These are phyloP conservation scores for Kluyveromyces starmeri DNA, from an alignment of 805 yeast species.

Conservation along the genomic window DNA sequence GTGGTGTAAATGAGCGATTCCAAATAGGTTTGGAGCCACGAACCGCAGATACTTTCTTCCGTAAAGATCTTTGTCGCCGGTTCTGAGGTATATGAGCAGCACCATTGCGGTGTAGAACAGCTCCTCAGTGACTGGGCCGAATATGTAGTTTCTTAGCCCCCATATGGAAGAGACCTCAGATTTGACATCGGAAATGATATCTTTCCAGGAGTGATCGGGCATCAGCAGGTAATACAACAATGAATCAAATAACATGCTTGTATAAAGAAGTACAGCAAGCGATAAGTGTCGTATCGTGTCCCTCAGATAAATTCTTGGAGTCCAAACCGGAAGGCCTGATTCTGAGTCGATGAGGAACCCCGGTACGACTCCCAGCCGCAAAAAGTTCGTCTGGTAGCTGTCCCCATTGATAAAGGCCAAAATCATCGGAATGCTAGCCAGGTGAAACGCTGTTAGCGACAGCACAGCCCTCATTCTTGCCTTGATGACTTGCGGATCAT, in stretches of 20 bases:
- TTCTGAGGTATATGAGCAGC: conserved; percentile 11
- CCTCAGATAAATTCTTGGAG: conserved; percentile 7
- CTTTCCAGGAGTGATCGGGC: conserved; percentile 8
- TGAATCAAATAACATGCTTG: conserved; percentile 21
- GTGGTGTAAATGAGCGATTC: conserved; percentile 30
- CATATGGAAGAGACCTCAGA: conserved; percentile 20
- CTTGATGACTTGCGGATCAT: conserved; percentile 22
- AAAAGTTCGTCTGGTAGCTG: conserved; percentile 8
- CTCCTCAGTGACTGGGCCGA: conserved; percentile 30
- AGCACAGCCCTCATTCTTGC: conserved; percentile 19
- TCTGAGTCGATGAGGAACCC: conserved; percentile 10
- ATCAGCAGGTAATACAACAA: conserved; percentile 15
- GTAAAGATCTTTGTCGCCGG: conserved; percentile 1
- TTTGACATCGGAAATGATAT: conserved; percentile 9
- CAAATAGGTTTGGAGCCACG: conserved; percentile 25
- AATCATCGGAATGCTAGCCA: conserved; percentile 16
- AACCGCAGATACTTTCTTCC: conserved; percentile 11
- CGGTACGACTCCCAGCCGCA: conserved; percentile 20
- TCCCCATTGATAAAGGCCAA: conserved; percentile 3
- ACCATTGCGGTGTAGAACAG: conserved; percentile 27
- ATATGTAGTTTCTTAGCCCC: conserved; percentile 26
- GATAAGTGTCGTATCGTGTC: conserved; percentile 11
- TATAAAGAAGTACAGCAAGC: conserved; percentile 16
- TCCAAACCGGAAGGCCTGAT: conserved; percentile 7
- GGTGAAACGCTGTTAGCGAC: conserved; percentile 11